phyloP scores from a whole-genome alignment of 2,329 filamentous ascomycete genomes.

The Triangularia setosa region DNA sequence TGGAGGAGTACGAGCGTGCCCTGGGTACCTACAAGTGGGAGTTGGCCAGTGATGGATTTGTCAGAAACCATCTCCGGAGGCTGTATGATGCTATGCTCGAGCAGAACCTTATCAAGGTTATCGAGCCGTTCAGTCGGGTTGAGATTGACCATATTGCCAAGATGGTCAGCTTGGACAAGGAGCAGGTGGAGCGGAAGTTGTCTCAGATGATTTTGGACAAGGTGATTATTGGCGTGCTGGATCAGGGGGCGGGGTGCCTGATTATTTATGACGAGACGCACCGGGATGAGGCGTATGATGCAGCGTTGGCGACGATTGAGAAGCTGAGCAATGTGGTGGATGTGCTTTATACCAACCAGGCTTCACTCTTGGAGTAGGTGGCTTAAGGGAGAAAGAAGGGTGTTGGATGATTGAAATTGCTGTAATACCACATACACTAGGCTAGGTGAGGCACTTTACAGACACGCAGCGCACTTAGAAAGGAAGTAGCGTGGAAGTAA shows the following conservation, averaged over 20 bases:
- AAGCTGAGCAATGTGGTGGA: slow-evolving; percentile 97
- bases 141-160: slow-evolving; percentile 96
- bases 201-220: slow-evolving; percentile 99
- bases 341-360: slow-evolving; percentile 96
- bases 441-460: not conserved
- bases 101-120: slow-evolving; percentile 99
- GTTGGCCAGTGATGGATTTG: slow-evolving; percentile 90
- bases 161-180: slow-evolving; percentile 93
- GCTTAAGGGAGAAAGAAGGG: not conserved
- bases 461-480: not conserved
- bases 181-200: slow-evolving; percentile 96
- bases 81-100: slow-evolving; percentile 98
- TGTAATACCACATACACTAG: slow-evolving; percentile 10
- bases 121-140: slow-evolving; percentile 95
- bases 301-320: slow-evolving; percentile 89
- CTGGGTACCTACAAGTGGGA: slow-evolving; percentile 88
- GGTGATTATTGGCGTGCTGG: slow-evolving; percentile 94
- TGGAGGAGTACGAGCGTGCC: slow-evolving; percentile 95
- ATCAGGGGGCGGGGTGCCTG: slow-evolving; percentile 95
- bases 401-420: slow-evolving; percentile 4
- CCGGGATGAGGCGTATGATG: slow-evolving; percentile 89
- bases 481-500: not conserved
- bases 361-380: slow-evolving; percentile 83
- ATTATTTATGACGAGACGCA: slow-evolving; percentile 96
- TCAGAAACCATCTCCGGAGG: slow-evolving; percentile 91